Evolutionary conservation across 2,329 filamentous ascomycete species (phyloP), one percentile per base, ranked within the genome.

Genomic region (Calcarisporium arbuscula): DNA sequence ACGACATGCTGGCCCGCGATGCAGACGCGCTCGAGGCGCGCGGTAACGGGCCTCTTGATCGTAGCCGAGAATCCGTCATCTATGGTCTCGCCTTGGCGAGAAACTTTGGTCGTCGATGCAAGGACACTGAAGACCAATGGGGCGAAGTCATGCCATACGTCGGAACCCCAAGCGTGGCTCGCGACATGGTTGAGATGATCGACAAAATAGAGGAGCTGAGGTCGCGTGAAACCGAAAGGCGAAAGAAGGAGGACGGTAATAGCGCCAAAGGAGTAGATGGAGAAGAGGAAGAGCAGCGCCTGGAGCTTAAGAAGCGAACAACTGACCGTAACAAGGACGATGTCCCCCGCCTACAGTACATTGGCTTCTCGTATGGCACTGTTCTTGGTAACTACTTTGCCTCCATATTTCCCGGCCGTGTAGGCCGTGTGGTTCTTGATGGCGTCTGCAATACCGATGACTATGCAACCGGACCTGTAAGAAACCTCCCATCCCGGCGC

Each of bases 341-440:
- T 17, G 34, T 44, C 2, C 38, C 40, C 4, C 27, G 46, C 9
- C 42, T 72, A 19, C 64, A 65, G 44, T 74, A 70, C 42, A 63
- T 67, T 54, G 68, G 70, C 0, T 62, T 72, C 34, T 70, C 66
- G 6, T 74, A 74, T 14, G 56, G 58, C 12, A 58, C 55, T 3
- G 14, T 56, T 0, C 46, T 61, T 0, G 58, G 58, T 2, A 58
- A 58, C 27, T 54, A 53, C 19, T 57, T 61, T 40, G 53, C 57
- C 3, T 53, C 57, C 19, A 49, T 61, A 51, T 61, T 54, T 21
- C 56, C 58, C 0, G 55, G 45, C 1, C 49, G 58, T 4, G 45
- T 70, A 8, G 64, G 57, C 0, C 57, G 65, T 11, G 48, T 71
- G 34, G 51, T 68, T 4, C 49, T 67, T 3, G 64, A 65, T 14